Evolutionary conservation across 768 basidiomycete genomes (phyloP).

Genomic region (Auriscalpium vulgare): DNA sequence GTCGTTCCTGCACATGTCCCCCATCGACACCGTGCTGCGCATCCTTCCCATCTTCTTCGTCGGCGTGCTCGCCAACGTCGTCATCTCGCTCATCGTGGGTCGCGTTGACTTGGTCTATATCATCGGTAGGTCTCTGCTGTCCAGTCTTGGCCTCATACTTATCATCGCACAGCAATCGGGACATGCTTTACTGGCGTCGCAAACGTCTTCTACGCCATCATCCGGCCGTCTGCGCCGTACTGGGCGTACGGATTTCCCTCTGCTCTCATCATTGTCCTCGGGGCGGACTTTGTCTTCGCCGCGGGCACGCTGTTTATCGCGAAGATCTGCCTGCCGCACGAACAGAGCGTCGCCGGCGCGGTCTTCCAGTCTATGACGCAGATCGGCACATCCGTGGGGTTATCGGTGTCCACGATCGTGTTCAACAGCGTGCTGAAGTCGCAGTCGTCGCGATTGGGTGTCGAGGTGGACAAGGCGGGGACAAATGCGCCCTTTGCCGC

Average conservation of each 20-base stretch:
- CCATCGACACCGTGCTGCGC: slow-evolving; percentile 56
- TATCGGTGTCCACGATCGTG: slow-evolving; percentile 66
- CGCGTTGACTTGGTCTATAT: slow-evolving; percentile 49
- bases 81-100: slow-evolving; percentile 53
- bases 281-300: slow-evolving; percentile 72
- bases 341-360: slow-evolving; percentile 71
- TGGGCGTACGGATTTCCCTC: slow-evolving; percentile 77
- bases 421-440: slow-evolving; percentile 44
- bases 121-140: slow-evolving; percentile 35
- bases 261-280: slow-evolving; percentile 55
- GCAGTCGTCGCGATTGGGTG: slow-evolving; percentile 25
- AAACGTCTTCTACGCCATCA: slow-evolving; percentile 60
- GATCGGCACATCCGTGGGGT: slow-evolving; percentile 64
- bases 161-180: slow-evolving; percentile 34
- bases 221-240: slow-evolving; percentile 46
- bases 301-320: slow-evolving; percentile 70
- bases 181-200: slow-evolving; percentile 51
- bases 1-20: slow-evolving; percentile 43
- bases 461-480: slow-evolving; percentile 21
- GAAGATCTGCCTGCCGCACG: slow-evolving; percentile 53
- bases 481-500: slow-evolving; percentile 27
- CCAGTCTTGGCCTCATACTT: background rate
- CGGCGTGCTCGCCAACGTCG: slow-evolving; percentile 54
- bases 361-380: slow-evolving; percentile 76
- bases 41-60: slow-evolving; percentile 65